These are phyloP conservation scores for Malus sieversii DNA, from an alignment of 306 rosid genomes.

Conservation along the genomic window DNA sequence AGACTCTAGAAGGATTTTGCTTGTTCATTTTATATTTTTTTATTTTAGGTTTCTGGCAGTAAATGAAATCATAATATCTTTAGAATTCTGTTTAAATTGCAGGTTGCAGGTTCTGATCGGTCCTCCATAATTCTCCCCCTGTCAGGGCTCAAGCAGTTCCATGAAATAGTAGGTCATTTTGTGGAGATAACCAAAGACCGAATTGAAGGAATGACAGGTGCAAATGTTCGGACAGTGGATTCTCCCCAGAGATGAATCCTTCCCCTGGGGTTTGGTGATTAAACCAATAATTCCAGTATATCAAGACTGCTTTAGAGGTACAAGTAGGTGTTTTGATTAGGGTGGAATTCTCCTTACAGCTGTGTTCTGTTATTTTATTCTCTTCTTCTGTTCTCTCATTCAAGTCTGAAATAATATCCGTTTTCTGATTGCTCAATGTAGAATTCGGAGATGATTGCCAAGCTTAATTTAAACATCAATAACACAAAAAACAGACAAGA, in stretches of 20 bases:
- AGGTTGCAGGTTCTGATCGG: conserved; percentile 99
- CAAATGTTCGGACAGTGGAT: conserved; percentile 91
- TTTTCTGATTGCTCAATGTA: conserved; percentile 44
- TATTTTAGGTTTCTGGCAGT: conserved; percentile 8
- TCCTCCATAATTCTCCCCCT: conserved; percentile 97
- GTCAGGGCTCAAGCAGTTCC: conserved; percentile 95
- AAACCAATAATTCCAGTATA: conserved; percentile 36
- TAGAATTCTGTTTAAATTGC: conserved; percentile 19
- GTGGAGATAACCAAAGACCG: conserved; percentile 97
- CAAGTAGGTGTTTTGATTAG: conserved; percentile 47
- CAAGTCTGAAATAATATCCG: conserved; percentile 60
- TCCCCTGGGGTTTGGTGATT: conserved; percentile 31
- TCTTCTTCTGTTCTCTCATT: conserved; percentile 44
- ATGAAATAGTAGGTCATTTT: conserved; percentile 95
- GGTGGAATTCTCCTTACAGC: conserved; percentile 27
- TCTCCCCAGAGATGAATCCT: conserved; percentile 78
- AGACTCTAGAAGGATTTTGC: conserved; percentile 13
- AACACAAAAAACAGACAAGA: conserved; percentile 26
- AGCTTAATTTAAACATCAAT: conserved; percentile 43
- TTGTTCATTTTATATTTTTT: neutral
- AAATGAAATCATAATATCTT: neutral
- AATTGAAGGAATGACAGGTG: conserved; percentile 87
- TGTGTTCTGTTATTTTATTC: conserved; percentile 30
- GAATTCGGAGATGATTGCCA: conserved; percentile 46
- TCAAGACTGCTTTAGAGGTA: conserved; percentile 35